Base-by-base conservation (phyloP, 75 land plant genomes). In the Chamaecyparis obtusa region DNA sequence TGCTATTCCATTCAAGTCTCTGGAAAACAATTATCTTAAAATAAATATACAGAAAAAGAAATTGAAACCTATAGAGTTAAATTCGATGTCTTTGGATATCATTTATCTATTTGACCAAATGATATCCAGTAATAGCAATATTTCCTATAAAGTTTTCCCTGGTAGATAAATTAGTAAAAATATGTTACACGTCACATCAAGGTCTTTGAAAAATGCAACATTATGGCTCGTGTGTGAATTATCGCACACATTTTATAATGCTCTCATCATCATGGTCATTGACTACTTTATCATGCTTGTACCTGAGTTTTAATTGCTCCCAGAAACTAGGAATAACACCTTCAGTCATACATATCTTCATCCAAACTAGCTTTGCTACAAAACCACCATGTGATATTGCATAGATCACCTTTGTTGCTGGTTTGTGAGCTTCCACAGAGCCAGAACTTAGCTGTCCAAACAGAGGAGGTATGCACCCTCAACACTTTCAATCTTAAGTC, bases 401-500 rank as follows among this genome's bases (percentile, higher is more conserved):
- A 92, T 87, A 90, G 39, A 97, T 86, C 15, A 97, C 94, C 57
- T 93, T 39, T 2, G 41, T 39, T 91, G 99, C 94, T 36, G 95
- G 97, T 64, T 88, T 94, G 85, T 94, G 92, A 1, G 94, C 94
- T 48, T 97, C 96, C 69, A 83, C 69, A 71, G 93, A 89, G 17
- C 88, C 89, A 35, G 95, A 93, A 84, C 90, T 93, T 56, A 97
- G 89, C 51, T 96, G 93, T 41, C 92, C 83, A 60, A 97, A 94
- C 55, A 97, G 83, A 7, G 97, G 94, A 15, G 99, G 97, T 39
- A 97, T 92, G 93, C 99, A 97, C 8, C 99, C 99, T 30, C 99
- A 97, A 94, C 32, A 97, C 97, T 88, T 93, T 97, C 5, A 55
- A 2, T 39, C 41, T 39, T 39, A 97, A 86, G 24, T 96, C 97